Percentiles rank a stretch among this genome's conserved stretches.
phyloP scores from a whole-genome alignment of 2,329 filamentous ascomycete species.

The Colletotrichum phormii region DNA sequence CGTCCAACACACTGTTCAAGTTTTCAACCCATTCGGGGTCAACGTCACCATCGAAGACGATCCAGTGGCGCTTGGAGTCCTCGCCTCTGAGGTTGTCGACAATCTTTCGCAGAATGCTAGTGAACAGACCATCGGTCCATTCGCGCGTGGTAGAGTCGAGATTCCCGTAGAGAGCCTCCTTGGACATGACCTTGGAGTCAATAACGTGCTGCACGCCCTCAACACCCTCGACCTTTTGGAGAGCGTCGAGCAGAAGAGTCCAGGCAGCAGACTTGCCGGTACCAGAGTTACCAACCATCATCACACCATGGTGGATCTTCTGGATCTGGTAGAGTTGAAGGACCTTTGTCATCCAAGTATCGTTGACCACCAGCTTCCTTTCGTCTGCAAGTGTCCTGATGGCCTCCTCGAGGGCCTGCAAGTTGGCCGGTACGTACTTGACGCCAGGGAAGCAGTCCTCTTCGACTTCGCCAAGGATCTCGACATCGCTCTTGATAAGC shows the following conservation, averaged over 20 bases:
- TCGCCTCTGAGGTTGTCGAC: constrained; percentile 98
- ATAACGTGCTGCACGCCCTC: constrained; percentile 98
- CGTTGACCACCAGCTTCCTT: constrained; percentile 88
- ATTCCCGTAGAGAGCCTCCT: constrained; percentile 95
- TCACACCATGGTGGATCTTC: constrained; percentile 97
- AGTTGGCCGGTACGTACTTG: constrained; percentile 89
- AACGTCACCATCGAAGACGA: constrained; percentile 98
- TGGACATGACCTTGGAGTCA: constrained; percentile 99
- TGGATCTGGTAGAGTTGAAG: constrained; percentile 98
- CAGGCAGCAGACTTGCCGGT: constrained; percentile 96
- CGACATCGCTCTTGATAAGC: constrained; percentile 90
- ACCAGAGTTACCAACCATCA: constrained; percentile 99
- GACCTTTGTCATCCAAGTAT: constrained; percentile 97
- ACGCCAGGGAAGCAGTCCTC: constrained; percentile 90
- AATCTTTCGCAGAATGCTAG: constrained; percentile 96
- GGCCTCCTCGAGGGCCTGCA: constrained; percentile 81
- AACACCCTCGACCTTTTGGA: constrained; percentile 89
- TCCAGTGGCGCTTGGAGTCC: constrained; percentile 97
- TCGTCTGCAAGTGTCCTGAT: constrained; percentile 87
- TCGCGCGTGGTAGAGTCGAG: constrained; percentile 97
- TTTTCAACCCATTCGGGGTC: constrained; percentile 99
- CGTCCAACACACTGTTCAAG: constrained; percentile 98
- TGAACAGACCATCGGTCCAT: constrained; percentile 99
- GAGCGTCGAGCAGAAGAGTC: constrained; percentile 89
- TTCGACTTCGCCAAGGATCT: constrained; percentile 88